Conservation (phyloP, 179 eudicot species). For the Spinacia oleracea region DNA sequence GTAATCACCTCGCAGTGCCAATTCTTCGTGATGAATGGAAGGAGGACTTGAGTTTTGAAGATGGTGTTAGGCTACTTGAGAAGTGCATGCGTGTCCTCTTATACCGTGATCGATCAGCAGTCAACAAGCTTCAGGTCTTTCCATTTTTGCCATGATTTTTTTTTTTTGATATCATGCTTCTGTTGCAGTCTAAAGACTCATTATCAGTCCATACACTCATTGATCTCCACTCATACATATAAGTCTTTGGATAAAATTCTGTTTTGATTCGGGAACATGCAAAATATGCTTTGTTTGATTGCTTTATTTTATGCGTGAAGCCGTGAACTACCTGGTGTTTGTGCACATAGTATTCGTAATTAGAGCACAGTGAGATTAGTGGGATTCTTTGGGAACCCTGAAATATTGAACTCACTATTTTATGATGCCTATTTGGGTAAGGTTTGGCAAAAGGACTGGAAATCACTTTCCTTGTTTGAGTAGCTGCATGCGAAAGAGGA, state of each 20-base stretch:
- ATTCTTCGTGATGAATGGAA: slow-evolving; percentile 96
- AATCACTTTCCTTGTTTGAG: neutral
- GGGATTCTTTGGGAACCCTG: neutral
- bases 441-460: neutral
- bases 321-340: neutral
- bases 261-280: neutral
- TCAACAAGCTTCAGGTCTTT: slow-evolving; percentile 91
- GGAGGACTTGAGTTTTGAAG: slow-evolving; percentile 79
- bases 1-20: slow-evolving; percentile 94
- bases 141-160: slow-evolving; percentile 1
- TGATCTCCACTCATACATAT: neutral
- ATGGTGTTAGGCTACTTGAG: slow-evolving; percentile 82
- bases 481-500: neutral
- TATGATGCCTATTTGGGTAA: neutral
- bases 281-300: neutral
- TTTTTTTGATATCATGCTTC: neutral
- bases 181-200: neutral
- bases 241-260: neutral
- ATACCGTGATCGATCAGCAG: slow-evolving; percentile 94
- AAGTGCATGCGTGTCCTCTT: slow-evolving; percentile 95
- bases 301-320: neutral
- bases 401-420: neutral
- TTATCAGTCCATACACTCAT: neutral
- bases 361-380: neutral
- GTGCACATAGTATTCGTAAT: neutral